A percentile compares a stretch with the other conserved stretches of the same genome.
Conservation (phyloP, 345 rosid genomes). For the Syzygium jambos region DNA sequence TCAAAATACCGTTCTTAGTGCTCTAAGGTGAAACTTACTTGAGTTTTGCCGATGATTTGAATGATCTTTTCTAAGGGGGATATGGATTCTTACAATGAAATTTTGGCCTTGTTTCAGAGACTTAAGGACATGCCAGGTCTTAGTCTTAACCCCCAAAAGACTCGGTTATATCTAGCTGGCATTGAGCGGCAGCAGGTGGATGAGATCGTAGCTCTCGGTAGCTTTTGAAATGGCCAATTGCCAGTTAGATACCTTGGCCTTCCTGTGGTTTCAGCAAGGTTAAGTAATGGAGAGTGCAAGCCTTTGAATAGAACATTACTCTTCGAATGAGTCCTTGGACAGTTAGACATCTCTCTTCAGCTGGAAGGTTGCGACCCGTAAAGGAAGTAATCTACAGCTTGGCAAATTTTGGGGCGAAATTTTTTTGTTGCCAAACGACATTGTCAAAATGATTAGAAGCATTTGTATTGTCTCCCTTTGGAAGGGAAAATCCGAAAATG, state of each 20-base stretch:
- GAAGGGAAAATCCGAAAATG: neutral
- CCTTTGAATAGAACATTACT: neutral
- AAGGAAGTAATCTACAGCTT: neutral
- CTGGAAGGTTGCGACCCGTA: accelerated
- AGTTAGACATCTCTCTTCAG: neutral
- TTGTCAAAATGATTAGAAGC: neutral
- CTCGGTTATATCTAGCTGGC: neutral
- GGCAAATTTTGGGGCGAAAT: neutral
- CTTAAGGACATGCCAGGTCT: neutral
- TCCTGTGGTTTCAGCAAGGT: neutral
- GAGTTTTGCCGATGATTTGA: neutral
- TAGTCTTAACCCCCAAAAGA: neutral
- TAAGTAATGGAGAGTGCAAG: neutral
- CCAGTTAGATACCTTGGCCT: neutral
- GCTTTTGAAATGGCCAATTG: neutral
- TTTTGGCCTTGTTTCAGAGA: neutral
- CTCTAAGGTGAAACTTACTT: neutral
- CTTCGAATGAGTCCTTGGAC: neutral
- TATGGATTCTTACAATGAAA: neutral
- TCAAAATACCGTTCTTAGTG: neutral
- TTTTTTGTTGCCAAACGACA: neutral
- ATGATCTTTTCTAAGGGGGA: neutral
- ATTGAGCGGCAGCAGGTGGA: too few relatives aligned
- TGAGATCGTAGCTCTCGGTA: too few relatives aligned
- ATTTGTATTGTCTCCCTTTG: neutral